Evolutionary conservation across 495 filamentous ascomycete species (phyloP), one percentile per base, ranked within the genome.

Genomic region (Gamarada debralockiae): DNA sequence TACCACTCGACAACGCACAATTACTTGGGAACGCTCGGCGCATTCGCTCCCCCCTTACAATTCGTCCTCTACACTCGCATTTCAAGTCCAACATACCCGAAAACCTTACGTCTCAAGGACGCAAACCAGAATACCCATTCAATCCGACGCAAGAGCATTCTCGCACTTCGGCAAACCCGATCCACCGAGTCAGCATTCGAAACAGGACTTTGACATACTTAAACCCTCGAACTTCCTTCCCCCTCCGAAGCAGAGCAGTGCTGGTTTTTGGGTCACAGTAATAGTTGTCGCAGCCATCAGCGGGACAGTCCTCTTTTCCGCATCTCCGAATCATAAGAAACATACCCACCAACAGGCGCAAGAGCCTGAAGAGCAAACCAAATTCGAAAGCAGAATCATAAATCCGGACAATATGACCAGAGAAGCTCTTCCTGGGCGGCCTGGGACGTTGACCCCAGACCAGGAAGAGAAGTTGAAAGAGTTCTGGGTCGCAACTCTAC

Each of bases 401-500:
- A 17, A 44, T 49, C 38, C 29, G 48, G 14, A 47, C 57, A 61
- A 50, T n/a, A 64, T 64, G 61, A 50, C 61, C 6, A 50, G 37
- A 48, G 58, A 59, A 50, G 33, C 34, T n/a, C 48, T 58, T 31
- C 55, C 58, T 22, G 93, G 93, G 46, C 83, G 91, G 53, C 85
- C 92, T 34, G 90, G 88, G 53, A 95, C 84, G 63, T 81, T 98
- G 45, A 97, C 93, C 17, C 66, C 80, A 6, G 92, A 96, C 57
- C 84, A 98, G 67, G 89, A 96, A 59, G 82, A 76, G 57, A 97
- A 95, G 69, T 72, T 98, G 45, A 85, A 84, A 63, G 87, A 92
- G 65, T 78, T 97, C 61, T 98, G 93, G 93, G 66, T 78, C 8
- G 73, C 83, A 42, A 75, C 86, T 21, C 76, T 97, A 52, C 84